Evolutionary conservation across 192 early-diverging fungal genomes (phyloP), one percentile per base, ranked within the genome.

Genomic region (Thamnidium elegans): DNA sequence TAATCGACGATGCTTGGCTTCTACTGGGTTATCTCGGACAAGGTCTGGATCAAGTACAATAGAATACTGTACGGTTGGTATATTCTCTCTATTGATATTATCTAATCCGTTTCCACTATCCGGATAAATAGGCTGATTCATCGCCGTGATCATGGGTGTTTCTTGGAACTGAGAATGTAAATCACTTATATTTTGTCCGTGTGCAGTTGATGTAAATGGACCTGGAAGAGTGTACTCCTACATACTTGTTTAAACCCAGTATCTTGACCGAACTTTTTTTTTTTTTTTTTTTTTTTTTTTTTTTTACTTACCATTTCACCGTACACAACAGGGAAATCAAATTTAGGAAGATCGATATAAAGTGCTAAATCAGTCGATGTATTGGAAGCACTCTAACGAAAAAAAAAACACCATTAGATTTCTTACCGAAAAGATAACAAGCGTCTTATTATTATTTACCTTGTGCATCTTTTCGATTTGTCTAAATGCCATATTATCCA

Each of bases 261-360:
- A 39, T 39, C 1, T 9, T 39, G n/a, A n/a, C n/a, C n/a, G n/a
- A n/a, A n/a, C n/a, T 39, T 39, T 39, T 6, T 39, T 39, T 9
- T 39, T 39, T 39, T 39, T 39, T 9, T 9, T 39, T 39, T 39
- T 39, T 6, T 39, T 39, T 9, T 39, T 39, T 39, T 39, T 39
- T 9, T 6, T 39, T 39, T 31, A 78, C 84, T 75, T 85, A 90
- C 85, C 39, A 78, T 65, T 62, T 99, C 95, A 65, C 92, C 87
- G 78, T 85, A 94, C 14, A 97, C 87, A n/a, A 98, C 79, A 3
- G 95, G 93, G 78, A 99, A 98, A 75, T 98, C 95, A 75, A 98
- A 99, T 66, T 87, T 89, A 2, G 96, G 94, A 26, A 99, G 80
- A 50, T 95, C 89, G 19, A 99, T 81, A 70, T 92, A 94, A 3